Conservation (phyloP, 106 monocot species). For the Allium cepa region DNA sequence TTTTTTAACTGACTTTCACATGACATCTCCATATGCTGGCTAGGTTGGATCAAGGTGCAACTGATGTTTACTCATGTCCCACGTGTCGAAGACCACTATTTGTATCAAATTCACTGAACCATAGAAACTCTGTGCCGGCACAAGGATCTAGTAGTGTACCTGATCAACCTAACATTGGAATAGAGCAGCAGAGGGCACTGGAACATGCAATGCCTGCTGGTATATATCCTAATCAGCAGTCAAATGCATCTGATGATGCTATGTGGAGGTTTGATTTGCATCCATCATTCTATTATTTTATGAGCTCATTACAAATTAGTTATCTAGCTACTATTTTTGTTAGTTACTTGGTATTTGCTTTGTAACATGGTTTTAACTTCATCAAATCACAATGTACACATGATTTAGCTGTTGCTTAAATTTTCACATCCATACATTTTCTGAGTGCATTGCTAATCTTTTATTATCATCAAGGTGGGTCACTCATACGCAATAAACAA, state of each 20-base stretch:
- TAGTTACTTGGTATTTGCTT: too few relatives aligned
- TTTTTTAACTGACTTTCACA: neutral
- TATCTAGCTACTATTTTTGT: neutral
- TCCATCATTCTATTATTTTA: conserved; percentile 1
- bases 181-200: conserved; percentile 28
- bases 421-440: too few relatives aligned
- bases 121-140: conserved; percentile 16
- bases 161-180: conserved; percentile 26
- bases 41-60: conserved; percentile 92
- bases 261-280: conserved; percentile 53
- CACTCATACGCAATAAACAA: too few relatives aligned
- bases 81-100: conserved; percentile 95
- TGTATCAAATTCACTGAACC: conserved; percentile 20
- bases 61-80: conserved; percentile 87
- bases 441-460: too few relatives aligned
- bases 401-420: too few relatives aligned
- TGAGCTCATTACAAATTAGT: neutral
- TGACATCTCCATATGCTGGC: neutral
- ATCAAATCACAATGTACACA: too few relatives aligned
- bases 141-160: conserved; percentile 15
- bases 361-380: too few relatives aligned
- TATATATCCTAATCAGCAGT: conserved; percentile 32
- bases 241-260: conserved; percentile 43
- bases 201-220: conserved; percentile 19
- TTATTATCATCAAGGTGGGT: too few relatives aligned